Evolutionary conservation across 2,329 filamentous ascomycete genomes (phyloP), one percentile per base, ranked within the genome.

Genomic region (Graphilbum ipis-grandicollis): DNA sequence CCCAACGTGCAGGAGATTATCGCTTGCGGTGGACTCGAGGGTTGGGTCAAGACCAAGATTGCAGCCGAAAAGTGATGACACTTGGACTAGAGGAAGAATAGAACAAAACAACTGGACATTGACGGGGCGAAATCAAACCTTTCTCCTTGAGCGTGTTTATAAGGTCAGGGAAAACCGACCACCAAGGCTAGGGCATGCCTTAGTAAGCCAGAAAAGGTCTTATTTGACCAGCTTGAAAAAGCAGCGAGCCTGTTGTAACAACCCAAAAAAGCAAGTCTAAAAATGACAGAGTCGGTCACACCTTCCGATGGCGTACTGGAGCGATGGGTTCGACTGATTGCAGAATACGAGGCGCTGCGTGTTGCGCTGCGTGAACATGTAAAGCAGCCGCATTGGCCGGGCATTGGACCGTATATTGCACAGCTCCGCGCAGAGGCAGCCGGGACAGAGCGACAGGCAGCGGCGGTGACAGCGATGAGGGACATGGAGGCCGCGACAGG

Each of bases 1-100:
- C 37, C 41, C 5, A 93, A 88, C 50, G 79, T 93, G 38, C 85
- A 93, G 54, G 80, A 81, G 50, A 85, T 88, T 39, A 82, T 88
- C 48, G 78, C 80, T 1, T 56, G 66, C 35, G 82, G 82, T 3
- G 84, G 84, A 0, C 51, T 92, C 41, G 81, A 86, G 63, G 77
- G 75, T 44, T 92, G 83, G 84, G 79, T 90, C 9, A 79, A 79
- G 65, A 64, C 66, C 39, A 65, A 80, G 53, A 79, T 85, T 48
- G 54, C 42, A 31, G 45, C 31, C 37, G 28, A 18, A 37, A 29
- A 41, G 14, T n/a, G n/a, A n/a, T n/a, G n/a, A n/a, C n/a, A n/a
- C n/a, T n/a, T n/a, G n/a, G n/a, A n/a, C n/a, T n/a, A n/a, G n/a
- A n/a, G n/a, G n/a, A n/a, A n/a, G n/a, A n/a, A n/a, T n/a, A n/a